Base-by-base conservation (phyloP, 1,284 basidiomycete genomes). In the Leccinum ponderosum region DNA sequence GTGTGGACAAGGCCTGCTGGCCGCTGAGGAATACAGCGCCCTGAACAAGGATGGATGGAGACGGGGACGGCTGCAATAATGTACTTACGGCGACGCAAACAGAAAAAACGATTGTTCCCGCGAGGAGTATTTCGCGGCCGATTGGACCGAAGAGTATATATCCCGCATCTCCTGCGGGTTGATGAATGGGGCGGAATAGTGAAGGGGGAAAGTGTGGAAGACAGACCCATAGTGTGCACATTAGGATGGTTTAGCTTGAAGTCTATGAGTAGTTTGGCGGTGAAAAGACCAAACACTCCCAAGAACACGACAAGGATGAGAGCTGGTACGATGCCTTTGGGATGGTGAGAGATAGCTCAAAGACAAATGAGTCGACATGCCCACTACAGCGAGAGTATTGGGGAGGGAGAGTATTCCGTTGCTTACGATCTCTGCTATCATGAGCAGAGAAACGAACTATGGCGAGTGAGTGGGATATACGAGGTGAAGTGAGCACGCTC, bases 181-280 rank as follows among this genome's bases (percentile, higher is more conserved):
- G 48, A 22, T 52, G 58, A 60, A 60, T 15, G 3, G 20, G n/a
- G 15, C 20, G 20, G 15, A 3, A 25, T 29, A 50, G 17, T n/a
- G 14, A 54, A 12, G n/a, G 27, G 15, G 47, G 9, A 17, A 57
- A 52, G 14, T 9, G 25, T 5, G 53, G 7, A 31, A 27, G n/a
- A 44, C 55, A 14, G 63, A 73, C 76, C 83, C 80, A 85, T 84
- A 62, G 76, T 84, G 64, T 86, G 84, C 4, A 84, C 83, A 27
- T 77, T 76, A 3, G 81, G 83, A 65, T 86, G 83, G 61, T 82
- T 82, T 15, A 83, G 61, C 70, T 85, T 86, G 77, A 86, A 86
- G 68, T 83, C 80, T 55, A 85, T 78, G 37, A 85, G 73, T 3
- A 84, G 69, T 64, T 84, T 84, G 6, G 83, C 80, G 0, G 83